A percentile compares a stretch with the other conserved stretches of the same genome.
Conservation (phyloP, 2,329 filamentous ascomycete species). For the Aspergillus terreus region DNA sequence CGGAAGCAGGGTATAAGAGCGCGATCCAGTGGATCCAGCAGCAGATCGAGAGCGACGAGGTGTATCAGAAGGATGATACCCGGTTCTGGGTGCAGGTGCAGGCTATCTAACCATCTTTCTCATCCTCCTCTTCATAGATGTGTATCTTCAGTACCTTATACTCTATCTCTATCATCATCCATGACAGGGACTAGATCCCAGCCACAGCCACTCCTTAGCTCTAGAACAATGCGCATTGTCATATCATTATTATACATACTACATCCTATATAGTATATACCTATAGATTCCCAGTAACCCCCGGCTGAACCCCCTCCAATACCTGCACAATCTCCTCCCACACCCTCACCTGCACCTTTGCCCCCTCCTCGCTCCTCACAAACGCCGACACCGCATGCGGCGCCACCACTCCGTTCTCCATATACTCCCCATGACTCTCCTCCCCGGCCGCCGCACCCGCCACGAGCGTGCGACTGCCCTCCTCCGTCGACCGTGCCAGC, state of each 20-base stretch:
- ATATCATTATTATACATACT: neutral
- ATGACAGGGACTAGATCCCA: neutral
- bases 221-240: neutral
- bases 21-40: slow-evolving; percentile 27
- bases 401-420: slow-evolving; percentile 34
- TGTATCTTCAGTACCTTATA: too few relatives aligned
- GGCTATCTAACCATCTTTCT: too few relatives aligned
- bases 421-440: slow-evolving; percentile 47
- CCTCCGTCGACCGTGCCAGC: slow-evolving; percentile 44
- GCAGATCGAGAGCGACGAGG: slow-evolving; percentile 20
- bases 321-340: slow-evolving; percentile 44
- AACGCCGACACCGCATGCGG: slow-evolving; percentile 30
- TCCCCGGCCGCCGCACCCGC: slow-evolving; percentile 34
- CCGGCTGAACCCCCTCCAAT: slow-evolving; percentile 42
- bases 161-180: neutral
- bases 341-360: slow-evolving; percentile 34
- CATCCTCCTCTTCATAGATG: too few relatives aligned
- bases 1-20: slow-evolving; percentile 18
- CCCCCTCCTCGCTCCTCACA: slow-evolving; percentile 40
- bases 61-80: slow-evolving; percentile 24
- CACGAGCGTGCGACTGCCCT: slow-evolving; percentile 46
- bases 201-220: neutral
- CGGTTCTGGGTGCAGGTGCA: slow-evolving; percentile 25
- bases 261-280: neutral
- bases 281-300: slow-evolving; percentile 21